A percentile compares a stretch with the other conserved stretches of the same genome.
These are phyloP conservation scores for Ascochyta koolunga DNA, from an alignment of 2,329 filamentous ascomycete genomes.

Conservation along the genomic window DNA sequence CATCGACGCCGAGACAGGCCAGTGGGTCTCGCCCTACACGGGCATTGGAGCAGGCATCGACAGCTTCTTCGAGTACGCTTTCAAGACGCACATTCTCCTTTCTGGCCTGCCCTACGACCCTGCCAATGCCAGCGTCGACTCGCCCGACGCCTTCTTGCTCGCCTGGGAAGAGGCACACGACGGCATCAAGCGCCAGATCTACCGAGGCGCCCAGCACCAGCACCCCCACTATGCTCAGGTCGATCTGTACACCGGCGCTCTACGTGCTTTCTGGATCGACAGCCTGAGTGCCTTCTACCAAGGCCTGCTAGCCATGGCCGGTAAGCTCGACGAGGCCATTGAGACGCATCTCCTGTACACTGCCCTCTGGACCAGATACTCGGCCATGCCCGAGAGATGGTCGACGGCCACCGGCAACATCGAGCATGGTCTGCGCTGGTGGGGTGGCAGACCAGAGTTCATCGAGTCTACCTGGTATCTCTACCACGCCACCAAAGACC, in stretches of 20 bases:
- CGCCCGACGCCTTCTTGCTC: constrained; percentile 76
- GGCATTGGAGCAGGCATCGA: constrained; percentile 96
- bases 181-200: constrained; percentile 89
- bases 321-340: constrained; percentile 88
- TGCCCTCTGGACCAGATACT: constrained; percentile 92
- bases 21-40: constrained; percentile 88
- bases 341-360: constrained; percentile 90
- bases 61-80: constrained; percentile 97
- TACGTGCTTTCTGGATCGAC: constrained; percentile 92
- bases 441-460: constrained; percentile 94
- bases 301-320: constrained; percentile 82
- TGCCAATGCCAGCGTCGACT: constrained; percentile 64
- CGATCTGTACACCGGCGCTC: constrained; percentile 85
- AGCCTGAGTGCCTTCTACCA: constrained; percentile 95
- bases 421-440: constrained; percentile 89
- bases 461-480: constrained; percentile 96
- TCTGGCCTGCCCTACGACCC: constrained; percentile 66
- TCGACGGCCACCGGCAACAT: constrained; percentile 83
- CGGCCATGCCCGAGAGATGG: constrained; percentile 94
- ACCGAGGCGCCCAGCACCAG: constrained; percentile 73
- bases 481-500: constrained; percentile 91
- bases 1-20: constrained; percentile 87
- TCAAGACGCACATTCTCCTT: constrained; percentile 90
- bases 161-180: constrained; percentile 86
- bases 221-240: constrained; percentile 94